phyloP scores from a whole-genome alignment of 805 yeast species.

The Saturnispora zaruensis region DNA sequence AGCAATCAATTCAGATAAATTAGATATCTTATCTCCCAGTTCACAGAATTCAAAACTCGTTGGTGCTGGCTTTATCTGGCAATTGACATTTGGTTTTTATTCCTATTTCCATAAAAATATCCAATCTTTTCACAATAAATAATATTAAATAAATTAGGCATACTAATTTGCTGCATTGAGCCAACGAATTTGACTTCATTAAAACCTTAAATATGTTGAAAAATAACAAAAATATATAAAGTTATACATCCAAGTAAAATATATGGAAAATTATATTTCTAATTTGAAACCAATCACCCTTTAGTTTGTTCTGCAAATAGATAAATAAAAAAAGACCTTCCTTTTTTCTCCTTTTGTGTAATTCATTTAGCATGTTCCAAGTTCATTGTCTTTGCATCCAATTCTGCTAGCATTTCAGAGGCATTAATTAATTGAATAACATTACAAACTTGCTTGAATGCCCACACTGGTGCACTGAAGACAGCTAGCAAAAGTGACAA shows the following conservation, averaged over 20 bases:
- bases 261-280: neutral
- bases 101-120: no score
- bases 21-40: no score
- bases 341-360: neutral
- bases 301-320: neutral
- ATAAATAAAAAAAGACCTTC: neutral
- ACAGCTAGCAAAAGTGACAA: slow-evolving; percentile 32
- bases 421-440: slow-evolving; percentile 85
- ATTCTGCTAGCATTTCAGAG: slow-evolving; percentile 65
- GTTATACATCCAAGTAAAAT: neutral
- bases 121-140: no score
- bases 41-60: no score
- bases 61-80: no score
- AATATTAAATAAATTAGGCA: no score
- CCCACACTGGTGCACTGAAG: slow-evolving; percentile 75
- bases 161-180: no score
- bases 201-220: neutral
- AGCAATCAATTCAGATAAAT: no score
- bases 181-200: no score
- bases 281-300: neutral
- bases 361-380: slow-evolving; percentile 9
- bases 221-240: neutral
- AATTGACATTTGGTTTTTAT: no score
- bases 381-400: slow-evolving; percentile 50
- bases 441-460: slow-evolving; percentile 84